Conservation (phyloP, 2,329 filamentous ascomycete genomes). For the Cladophialophora immunda region DNA sequence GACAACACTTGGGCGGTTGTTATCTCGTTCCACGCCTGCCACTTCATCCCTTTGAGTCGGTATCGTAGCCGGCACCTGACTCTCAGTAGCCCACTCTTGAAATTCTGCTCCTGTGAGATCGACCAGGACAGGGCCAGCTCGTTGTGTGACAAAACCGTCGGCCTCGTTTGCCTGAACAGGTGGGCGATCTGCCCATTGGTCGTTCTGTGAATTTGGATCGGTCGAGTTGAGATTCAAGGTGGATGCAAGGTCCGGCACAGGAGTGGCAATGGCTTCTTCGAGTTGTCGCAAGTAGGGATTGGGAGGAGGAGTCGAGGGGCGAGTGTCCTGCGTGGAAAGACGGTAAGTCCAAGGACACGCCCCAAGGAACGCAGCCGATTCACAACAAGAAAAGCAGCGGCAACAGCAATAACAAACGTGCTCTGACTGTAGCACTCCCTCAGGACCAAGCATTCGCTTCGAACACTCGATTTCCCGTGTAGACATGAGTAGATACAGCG, state of each 20-base stretch:
- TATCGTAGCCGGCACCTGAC: conserved; percentile 16
- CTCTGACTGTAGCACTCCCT: neutral
- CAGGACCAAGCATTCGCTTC: neutral
- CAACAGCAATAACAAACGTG: neutral
- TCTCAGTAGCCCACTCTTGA: conserved; percentile 15
- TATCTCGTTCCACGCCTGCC: neutral
- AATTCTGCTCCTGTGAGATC: conserved; percentile 20
- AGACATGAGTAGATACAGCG: neutral
- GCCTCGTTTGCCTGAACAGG: conserved; percentile 5
- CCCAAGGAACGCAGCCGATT: neutral
- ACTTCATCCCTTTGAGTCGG: conserved; percentile 21
- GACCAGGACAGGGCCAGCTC: neutral
- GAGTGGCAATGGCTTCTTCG: conserved; percentile 55
- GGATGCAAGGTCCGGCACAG: conserved; percentile 60
- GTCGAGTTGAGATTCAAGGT: conserved; percentile 49
- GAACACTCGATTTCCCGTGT: neutral
- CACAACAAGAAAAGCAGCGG: neutral
- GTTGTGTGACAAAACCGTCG: neutral
- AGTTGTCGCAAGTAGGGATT: conserved; percentile 58
- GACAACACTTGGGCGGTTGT: conserved; percentile 13
- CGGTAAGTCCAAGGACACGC: conserved; percentile 33
- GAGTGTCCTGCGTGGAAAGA: conserved; percentile 41
- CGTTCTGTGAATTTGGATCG: conserved; percentile 2
- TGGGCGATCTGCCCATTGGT: conserved; percentile 13
- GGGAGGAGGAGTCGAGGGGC: conserved; percentile 39